Conservation (phyloP, 148 eudicot genomes). For the Vaccinium vitisidaea region DNA sequence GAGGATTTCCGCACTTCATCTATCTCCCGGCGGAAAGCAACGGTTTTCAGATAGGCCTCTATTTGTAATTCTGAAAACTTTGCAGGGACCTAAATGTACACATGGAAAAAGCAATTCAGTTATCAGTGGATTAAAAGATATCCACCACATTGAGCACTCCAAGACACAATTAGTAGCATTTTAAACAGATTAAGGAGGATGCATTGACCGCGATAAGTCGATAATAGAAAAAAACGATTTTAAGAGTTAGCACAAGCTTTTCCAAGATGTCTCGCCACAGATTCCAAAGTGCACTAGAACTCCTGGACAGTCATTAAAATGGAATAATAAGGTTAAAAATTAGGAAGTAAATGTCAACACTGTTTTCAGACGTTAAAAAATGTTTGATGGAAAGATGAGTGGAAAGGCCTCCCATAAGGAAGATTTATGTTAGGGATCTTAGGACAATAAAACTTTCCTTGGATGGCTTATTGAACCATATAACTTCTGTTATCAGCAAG, state of each 20-base stretch:
- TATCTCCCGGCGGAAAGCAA: constrained; percentile 97
- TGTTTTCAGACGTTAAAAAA: not conserved
- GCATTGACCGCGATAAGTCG: not conserved
- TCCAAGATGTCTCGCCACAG: not conserved
- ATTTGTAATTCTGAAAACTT: constrained; percentile 95
- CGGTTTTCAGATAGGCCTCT: constrained; percentile 94
- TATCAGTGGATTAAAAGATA: not conserved
- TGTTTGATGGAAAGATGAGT: not conserved
- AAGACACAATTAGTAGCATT: not conserved
- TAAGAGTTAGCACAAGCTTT: not conserved
- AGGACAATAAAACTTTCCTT: not conserved
- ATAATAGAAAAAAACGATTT: not conserved
- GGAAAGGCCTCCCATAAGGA: not conserved
- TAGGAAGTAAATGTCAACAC: not conserved
- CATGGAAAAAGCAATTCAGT: constrained; percentile 10
- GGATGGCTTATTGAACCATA: not conserved
- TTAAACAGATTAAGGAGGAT: not conserved
- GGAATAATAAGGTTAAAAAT: not conserved
- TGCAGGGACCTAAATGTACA: constrained; percentile 65
- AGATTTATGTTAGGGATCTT: not conserved
- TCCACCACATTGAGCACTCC: not conserved
- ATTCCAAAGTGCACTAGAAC: not conserved
- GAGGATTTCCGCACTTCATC: constrained; percentile 90
- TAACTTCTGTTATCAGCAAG: not conserved
- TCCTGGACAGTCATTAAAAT: not conserved